Conservation (phyloP, 2,329 filamentous ascomycete genomes). For the Canariomyces notabilis region DNA sequence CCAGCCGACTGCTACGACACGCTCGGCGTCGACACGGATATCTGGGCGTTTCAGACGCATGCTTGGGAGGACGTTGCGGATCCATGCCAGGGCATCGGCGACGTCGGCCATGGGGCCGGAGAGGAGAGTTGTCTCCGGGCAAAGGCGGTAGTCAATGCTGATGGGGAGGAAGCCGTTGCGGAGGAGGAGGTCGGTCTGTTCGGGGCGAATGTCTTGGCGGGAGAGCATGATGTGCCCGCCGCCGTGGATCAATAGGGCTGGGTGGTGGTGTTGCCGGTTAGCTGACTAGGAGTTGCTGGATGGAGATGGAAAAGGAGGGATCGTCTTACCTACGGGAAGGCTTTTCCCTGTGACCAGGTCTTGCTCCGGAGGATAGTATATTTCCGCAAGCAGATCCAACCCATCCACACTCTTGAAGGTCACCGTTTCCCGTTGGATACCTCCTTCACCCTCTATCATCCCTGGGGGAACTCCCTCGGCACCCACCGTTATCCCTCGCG, state of each 20-base stretch:
- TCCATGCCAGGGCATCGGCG: constrained; percentile 35
- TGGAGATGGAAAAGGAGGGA: constrained; percentile 2
- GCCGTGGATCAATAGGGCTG: constrained; percentile 40
- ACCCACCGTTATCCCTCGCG: no score
- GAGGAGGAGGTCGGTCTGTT: constrained; percentile 36
- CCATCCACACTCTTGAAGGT: constrained; percentile 22
- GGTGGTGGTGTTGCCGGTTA: constrained; percentile 19
- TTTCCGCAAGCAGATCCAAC: constrained; percentile 27
- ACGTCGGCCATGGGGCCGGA: constrained; percentile 44
- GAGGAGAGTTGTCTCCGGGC: constrained; percentile 41
- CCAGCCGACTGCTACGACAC: not conserved
- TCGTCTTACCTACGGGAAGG: constrained; percentile 13
- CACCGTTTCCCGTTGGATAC: no score
- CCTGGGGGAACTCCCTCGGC: no score
- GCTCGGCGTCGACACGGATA: not conserved
- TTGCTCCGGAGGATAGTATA: constrained; percentile 30
- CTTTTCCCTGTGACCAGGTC: no score
- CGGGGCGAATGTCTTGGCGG: constrained; percentile 33
- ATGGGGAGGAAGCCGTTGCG: constrained; percentile 40
- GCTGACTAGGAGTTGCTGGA: not conserved
- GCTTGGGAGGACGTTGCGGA: not conserved
- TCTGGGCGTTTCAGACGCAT: not conserved
- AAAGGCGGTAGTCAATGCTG: constrained; percentile 47
- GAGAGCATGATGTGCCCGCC: constrained; percentile 38
- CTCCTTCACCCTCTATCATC: constrained; percentile 13